Conservation (phyloP, 805 yeast genomes). For the Barnettozyma sp. region DNA sequence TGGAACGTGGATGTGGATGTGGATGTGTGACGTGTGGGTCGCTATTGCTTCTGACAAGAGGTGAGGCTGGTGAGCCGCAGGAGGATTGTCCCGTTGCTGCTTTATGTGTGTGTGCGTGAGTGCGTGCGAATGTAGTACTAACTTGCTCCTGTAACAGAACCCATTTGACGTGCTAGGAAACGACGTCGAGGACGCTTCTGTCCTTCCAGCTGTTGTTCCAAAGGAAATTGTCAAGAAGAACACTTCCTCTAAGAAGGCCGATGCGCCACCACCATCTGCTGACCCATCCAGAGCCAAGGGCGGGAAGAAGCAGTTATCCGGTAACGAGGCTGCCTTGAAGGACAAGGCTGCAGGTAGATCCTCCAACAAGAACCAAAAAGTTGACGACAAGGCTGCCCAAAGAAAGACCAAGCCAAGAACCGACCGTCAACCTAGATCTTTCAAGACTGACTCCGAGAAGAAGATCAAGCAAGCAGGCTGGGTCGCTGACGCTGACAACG, state of each 20-base stretch:
- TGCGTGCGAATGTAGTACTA: too few species aligned
- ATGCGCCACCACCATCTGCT: slow-evolving; percentile 74
- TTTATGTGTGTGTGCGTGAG: too few species aligned
- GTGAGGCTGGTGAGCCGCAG: too few species aligned
- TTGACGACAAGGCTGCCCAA: slow-evolving; percentile 50
- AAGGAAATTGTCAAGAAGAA: slow-evolving; percentile 75
- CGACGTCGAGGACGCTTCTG: slow-evolving; percentile 75
- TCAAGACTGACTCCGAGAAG: slow-evolving; percentile 80
- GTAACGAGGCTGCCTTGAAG: slow-evolving; percentile 84
- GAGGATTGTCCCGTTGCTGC: too few species aligned
- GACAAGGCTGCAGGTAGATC: slow-evolving; percentile 64
- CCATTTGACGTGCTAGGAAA: slow-evolving; percentile 78
- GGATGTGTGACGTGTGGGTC: too few species aligned
- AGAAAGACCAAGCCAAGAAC: slow-evolving; percentile 41
- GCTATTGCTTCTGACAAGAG: too few species aligned
- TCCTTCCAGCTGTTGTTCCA: slow-evolving; percentile 45
- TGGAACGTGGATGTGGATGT: too few species aligned
- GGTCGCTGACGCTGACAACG: slow-evolving; percentile 73
- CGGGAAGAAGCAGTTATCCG: slow-evolving; percentile 61
- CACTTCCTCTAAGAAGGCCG: slow-evolving; percentile 83
- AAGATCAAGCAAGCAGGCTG: slow-evolving; percentile 72
- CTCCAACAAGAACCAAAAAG: slow-evolving; percentile 42
- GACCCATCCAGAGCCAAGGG: slow-evolving; percentile 75
- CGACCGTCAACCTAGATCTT: slow-evolving; percentile 86
- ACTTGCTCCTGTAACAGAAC: slow-evolving; percentile 40